Evolutionary conservation across 176 grass and related monocot species (phyloP), one percentile per base, ranked within the genome.

Genomic region (Calamus simplicifolius): DNA sequence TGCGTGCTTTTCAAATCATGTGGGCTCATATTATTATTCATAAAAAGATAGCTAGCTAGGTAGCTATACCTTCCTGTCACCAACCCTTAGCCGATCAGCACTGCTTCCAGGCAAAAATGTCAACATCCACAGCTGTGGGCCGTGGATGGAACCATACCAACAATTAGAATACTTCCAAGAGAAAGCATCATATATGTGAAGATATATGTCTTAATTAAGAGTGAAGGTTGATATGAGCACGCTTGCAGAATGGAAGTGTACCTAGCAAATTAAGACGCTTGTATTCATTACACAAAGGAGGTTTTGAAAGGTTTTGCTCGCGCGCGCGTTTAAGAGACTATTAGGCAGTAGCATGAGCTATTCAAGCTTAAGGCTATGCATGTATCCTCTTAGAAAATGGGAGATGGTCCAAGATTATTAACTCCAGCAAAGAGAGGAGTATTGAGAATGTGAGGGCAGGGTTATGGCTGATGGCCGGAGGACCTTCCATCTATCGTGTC

Each of bases 1-100:
- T 64, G 48, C 16, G 29, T n/a, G 71, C 58, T 58, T 55, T 29
- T 57, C 51, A 54, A 69, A 63, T 52, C 35, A 1, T 70, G 57
- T 69, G 69, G 21, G 55, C 51, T 80, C 76, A 67, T 61, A 80
- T 67, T 31, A 73, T 63, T 43, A 74, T 51, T 76, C 19, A 38
- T 70, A 72, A 74, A 81, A 66, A 74, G 69, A 77, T 69, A 59
- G 51, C 71, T 51, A 12, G 35, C 8, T 1, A 43, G 35, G 8
- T 1, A 66, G 67, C 28, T 66, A 58, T 69, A 69, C 56, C 48
- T 69, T 69, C 55, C 58, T 60, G 58, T 31, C 58, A 29, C 30
- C 16, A 60, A 60, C 17, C 28, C 17, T 31, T 56, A 13, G 18
- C 53, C 53, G 21, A n/a, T n/a, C n/a, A 56, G 53, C 53, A 19